Percentiles rank a stretch among this genome's conserved stretches.
Evolutionary conservation across 1,139 yeast species (phyloP).

Genomic region (Meyerozyma guilliermondii): DNA sequence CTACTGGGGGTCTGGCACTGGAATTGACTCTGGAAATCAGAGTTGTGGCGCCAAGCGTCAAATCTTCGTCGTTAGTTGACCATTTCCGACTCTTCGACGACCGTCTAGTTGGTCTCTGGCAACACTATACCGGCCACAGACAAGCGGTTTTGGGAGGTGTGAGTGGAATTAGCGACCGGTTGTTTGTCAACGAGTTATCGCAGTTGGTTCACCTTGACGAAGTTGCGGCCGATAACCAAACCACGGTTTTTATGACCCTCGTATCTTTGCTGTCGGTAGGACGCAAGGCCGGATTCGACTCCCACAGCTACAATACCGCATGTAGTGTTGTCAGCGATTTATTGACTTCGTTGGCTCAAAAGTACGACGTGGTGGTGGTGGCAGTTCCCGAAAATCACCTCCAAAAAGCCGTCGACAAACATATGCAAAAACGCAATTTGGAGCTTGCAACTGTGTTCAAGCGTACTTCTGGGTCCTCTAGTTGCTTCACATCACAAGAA

Average conservation of each 20-base stretch:
- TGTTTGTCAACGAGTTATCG: conserved; percentile 43
- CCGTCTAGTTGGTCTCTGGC: conserved; percentile 34
- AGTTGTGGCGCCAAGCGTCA: conserved; percentile 18
- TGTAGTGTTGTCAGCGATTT: conserved; percentile 27
- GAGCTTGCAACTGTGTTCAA: conserved; percentile 9
- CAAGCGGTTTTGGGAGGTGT: conserved; percentile 8
- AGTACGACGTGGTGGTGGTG: conserved; percentile 23
- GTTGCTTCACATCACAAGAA: conserved; percentile 41
- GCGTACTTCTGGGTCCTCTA: conserved; percentile 5
- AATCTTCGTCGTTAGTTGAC: conserved; percentile 16
- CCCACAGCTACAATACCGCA: conserved; percentile 37
- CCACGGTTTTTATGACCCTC: conserved; percentile 26
- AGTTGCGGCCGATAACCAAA: conserved; percentile 12
- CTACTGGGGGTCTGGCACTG: conserved; percentile 6
- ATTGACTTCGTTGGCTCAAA: conserved; percentile 20
- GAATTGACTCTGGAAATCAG: conserved; percentile 34
- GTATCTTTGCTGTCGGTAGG: conserved; percentile 39
- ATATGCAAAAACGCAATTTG: conserved; percentile 6
- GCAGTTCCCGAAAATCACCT: conserved; percentile 7
- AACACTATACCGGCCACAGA: conserved; percentile 8
- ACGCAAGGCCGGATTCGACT: conserved; percentile 35
- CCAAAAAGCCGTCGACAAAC: conserved; percentile 3
- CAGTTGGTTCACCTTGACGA: conserved; percentile 36
- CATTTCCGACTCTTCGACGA: conserved; percentile 32
- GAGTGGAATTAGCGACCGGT: conserved; percentile 35